A percentile compares a stretch with the other conserved stretches of the same genome.
Conservation (phyloP, 192 early-diverging fungal species). For the Coemansia sp. region DNA sequence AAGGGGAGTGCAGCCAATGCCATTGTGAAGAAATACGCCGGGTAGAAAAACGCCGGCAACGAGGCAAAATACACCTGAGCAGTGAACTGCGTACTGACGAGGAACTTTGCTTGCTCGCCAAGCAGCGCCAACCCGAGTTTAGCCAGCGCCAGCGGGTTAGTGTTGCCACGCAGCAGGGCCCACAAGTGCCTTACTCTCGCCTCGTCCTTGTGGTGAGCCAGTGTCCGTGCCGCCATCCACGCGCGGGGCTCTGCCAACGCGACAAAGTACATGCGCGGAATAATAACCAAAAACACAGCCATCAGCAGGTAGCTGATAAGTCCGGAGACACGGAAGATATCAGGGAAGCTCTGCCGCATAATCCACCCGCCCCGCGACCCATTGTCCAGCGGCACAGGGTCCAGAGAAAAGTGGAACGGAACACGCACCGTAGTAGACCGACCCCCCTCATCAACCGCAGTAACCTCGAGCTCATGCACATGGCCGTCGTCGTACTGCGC, state of each 20-base stretch:
- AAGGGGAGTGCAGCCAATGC: slow-evolving; percentile 61
- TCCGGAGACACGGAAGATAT: slow-evolving; percentile 52
- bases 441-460: slow-evolving; percentile 62
- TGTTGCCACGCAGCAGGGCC: slow-evolving; percentile 17
- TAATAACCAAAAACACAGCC: slow-evolving; percentile 38
- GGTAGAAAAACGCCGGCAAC: slow-evolving; percentile 57
- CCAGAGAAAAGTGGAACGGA: slow-evolving; percentile 70
- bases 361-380: slow-evolving; percentile 74
- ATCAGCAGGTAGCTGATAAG: slow-evolving; percentile 47
- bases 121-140: slow-evolving; percentile 27
- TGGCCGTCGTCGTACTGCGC: slow-evolving; percentile 64
- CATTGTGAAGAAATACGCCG: slow-evolving; percentile 55
- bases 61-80: slow-evolving; percentile 43
- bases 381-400: slow-evolving; percentile 57
- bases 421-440: slow-evolving; percentile 46
- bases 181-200: slow-evolving; percentile 18
- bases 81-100: slow-evolving; percentile 52
- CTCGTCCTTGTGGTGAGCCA: slow-evolving; percentile 36
- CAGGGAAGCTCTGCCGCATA: slow-evolving; percentile 62
- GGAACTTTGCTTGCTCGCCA: slow-evolving; percentile 46
- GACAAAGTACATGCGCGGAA: slow-evolving; percentile 25
- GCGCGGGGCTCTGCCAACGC: slow-evolving; percentile 7
- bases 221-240: slow-evolving; percentile 20
- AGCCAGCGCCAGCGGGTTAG: slow-evolving; percentile 10
- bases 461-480: slow-evolving; percentile 64